Base-by-base conservation (phyloP, 805 yeast genomes). In the Yamadazyma nakazawae region DNA sequence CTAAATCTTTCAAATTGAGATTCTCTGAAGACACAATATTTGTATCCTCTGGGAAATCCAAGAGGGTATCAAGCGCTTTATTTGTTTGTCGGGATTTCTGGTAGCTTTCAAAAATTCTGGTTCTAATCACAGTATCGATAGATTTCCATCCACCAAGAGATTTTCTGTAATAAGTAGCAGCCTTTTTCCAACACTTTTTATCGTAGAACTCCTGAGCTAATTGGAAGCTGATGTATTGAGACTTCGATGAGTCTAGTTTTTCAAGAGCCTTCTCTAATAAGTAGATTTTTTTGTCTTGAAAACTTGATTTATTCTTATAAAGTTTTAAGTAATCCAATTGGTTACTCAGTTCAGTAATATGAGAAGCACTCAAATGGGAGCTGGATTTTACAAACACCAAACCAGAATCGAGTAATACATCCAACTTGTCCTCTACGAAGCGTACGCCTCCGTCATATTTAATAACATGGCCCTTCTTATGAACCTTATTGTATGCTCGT, bases 201-300 rank as follows among this genome's bases (percentile, higher is more conserved):
- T 24, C 39, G 32, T 56, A 70, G 50, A 71, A 67, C 45, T 70
- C 75, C 40, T 81, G 81, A n/a, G 46, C 55, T 7, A 52, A 21
- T 12, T 30, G 40, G 28, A 24, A 49, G 16, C 41, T 14, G 7
- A 47, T 24, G 37, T 49, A 46, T 17, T 36, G 37, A 18, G 28
- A 10, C 28, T 45, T 31, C 10, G 40, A 19, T 4, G n/a, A 3
- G 16, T 12, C n/a, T 12, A 28, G 17, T 5, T 12, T n/a, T 18
- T 34, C 19, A 13, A 19, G 24, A 18, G 51, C 45, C 34, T 38
- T 37, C 21, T 48, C 39, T 10, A 53, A 40, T 18, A 53, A 35
- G 11, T 12, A 30, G 8, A 51, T 18, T 14, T 34, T 42, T 31
- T 47, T 42, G 2, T 25, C 30, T 14, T 18, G 30, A 12, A 51